Base-by-base conservation (phyloP, 2,329 filamentous ascomycete genomes). In the Emericellopsis atlantica region DNA sequence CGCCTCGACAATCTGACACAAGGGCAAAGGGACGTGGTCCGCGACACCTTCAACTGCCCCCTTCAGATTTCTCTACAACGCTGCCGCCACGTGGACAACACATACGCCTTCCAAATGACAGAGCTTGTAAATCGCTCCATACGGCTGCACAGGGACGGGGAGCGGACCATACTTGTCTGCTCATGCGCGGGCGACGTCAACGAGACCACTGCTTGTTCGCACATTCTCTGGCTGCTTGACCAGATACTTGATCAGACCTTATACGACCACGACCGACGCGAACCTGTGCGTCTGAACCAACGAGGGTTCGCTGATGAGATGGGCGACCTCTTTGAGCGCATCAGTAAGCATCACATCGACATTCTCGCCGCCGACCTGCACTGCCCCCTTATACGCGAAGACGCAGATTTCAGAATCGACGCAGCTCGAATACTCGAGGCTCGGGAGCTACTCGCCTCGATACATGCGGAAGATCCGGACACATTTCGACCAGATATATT, bases 61-160 rank as follows among this genome's bases (percentile, higher is more conserved):
- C 67, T 71, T 3, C 61, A 62, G 43, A 65, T 77, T 43, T 58
- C 64, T 0, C 54, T 76, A 6, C 65, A 73, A 47, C 64, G 64
- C 41, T 76, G 71, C 44, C 63, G 66, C 18, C 59, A 64, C 33
- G 60, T 66, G 35, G 61, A 65, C 21, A 50, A 68, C 44, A 67
- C 69, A 16, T 74, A 71, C 43, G 68, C 72, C 37, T 76, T 76
- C 44, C 65, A 74, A 48, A 65, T 77, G 58, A 69, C 69, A 4
- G 73, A 76, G 51, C 55, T 68, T 3, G 67, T 70, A 22, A 69
- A 69, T 12, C 65, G 67, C 10, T 70, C 68, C 15, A 61, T 76
- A 34, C 64, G 70, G 33, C 70, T 73, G 24, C 65, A 66, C 2
- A 29, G 26, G 12, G 57, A 61, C 2, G 51, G 59, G 0, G 53